Base-by-base conservation (phyloP, 768 basidiomycete genomes). In the Rhodosporidiobolus odoratus region DNA sequence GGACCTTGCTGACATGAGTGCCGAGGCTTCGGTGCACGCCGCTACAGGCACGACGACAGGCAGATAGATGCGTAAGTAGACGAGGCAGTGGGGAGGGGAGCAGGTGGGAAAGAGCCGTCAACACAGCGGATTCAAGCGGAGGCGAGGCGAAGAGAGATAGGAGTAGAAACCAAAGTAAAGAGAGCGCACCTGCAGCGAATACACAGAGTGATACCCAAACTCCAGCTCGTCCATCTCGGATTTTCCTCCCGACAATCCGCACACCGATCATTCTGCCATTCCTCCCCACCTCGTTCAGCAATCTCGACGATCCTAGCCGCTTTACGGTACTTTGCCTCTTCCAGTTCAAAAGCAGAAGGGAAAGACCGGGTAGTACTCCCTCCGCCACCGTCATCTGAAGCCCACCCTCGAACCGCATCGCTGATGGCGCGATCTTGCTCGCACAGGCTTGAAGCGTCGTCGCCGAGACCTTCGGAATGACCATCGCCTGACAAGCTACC, bases 11-110 rank as follows among this genome's bases (percentile, higher is more conserved):
- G 19, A 73, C 54, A 52, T 76, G 75, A 45, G 65, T 73, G 1
- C 75, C 75, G 0, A 76, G 58, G 6, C 48, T 45, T 0, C 75
- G 62, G 61, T 76, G 75, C 5, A 68, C 21, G 4, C 75, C 75
- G n/a, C n/a, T n/a, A n/a, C n/a, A n/a, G n/a, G n/a, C n/a, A n/a
- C n/a, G n/a, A n/a, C n/a, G n/a, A n/a, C n/a, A n/a, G n/a, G n/a
- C n/a, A n/a, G n/a, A n/a, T n/a, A n/a, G n/a, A n/a, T n/a, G n/a
- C n/a, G n/a, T n/a, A n/a, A n/a, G n/a, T n/a, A n/a, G n/a, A n/a
- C n/a, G n/a, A n/a, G n/a, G n/a, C n/a, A n/a, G n/a, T n/a, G n/a
- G n/a, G n/a, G n/a, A n/a, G n/a, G n/a, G n/a, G n/a, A n/a, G n/a
- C n/a, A n/a, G n/a, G n/a, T n/a, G n/a, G n/a, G n/a, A n/a, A n/a